Evolutionary conservation across 2,329 filamentous ascomycete genomes (phyloP), one percentile per base, ranked within the genome.

Genomic region (Ceratocystis alfenasii): DNA sequence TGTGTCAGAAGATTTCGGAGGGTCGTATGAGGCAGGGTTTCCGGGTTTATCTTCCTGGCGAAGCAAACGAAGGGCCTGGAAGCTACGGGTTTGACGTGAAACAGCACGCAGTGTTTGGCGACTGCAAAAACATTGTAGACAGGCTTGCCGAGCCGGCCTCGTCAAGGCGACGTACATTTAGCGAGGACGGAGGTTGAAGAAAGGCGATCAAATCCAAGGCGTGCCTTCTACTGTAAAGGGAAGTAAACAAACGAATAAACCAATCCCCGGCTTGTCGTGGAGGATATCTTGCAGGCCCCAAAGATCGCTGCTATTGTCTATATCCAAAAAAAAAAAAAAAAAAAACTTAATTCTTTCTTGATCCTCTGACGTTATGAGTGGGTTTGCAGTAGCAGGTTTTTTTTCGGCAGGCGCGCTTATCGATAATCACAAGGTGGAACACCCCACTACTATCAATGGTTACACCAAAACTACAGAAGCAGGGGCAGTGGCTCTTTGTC

Each of bases 351-450:
- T 22, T n/a, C n/a, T 61, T 65, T 66, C 53, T 45, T 50, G 57
- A 55, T 46, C 28, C 30, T 64, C 30, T 65, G 53, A 53, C 25
- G 66, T 65, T 41, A 20, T 59, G 25, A 60, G 62, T 67, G 62
- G 66, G 66, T 62, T 60, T 12, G 10, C 30, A 45, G 46, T 33
- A 55, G 60, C 7, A 50, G 33, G 36, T 22, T 61, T 64, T 25
- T 64, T 67, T 63, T 57, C 25, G 36, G 2, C 36, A 67, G 46
- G 57, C 59, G 57, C 44, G 33, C 28, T 65, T 67, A 75, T 69
- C 72, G 74, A 44, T 71, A 66, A 50, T 48, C 17, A n/a, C 46
- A 48, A 17, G n/a, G 46, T n/a, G 17, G 46, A 22, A n/a, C 46
- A 22, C 17, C 46, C 46, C 36, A 41, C 36, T 41, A 12, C 36